A percentile compares a stretch with the other conserved stretches of the same genome.
Conservation (phyloP, 108 stramenopile species). For the Cyclostephanos invisitatus region DNA sequence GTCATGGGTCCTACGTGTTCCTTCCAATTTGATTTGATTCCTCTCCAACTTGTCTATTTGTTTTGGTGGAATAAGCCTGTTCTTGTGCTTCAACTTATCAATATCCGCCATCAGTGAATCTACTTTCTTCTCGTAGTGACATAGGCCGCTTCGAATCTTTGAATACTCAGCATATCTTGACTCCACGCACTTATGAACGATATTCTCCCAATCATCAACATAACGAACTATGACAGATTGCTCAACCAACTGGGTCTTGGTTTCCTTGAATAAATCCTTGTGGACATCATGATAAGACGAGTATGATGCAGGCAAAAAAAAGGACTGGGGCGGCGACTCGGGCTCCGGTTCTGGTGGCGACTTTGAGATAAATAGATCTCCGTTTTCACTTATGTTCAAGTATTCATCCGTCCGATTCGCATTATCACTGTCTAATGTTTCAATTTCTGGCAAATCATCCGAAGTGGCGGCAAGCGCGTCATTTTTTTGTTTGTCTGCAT, state of each 20-base stretch:
- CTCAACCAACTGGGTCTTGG: conserved; percentile 19
- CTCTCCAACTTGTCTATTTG: conserved; percentile 46
- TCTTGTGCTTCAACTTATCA: conserved; percentile 24
- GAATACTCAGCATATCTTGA: conserved; percentile 27
- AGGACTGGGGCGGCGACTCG: background rate
- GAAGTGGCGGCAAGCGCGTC: background rate
- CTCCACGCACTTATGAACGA: conserved; percentile 31
- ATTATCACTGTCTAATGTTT: background rate
- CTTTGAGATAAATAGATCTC: conserved; percentile 3
- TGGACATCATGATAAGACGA: conserved; percentile 43
- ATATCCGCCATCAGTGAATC: conserved; percentile 27
- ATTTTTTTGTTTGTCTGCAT: background rate
- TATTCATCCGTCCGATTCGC: conserved; percentile 5
- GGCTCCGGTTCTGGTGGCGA: background rate
- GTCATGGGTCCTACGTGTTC: conserved; percentile 42
- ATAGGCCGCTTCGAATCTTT: conserved; percentile 34
- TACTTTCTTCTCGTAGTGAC: conserved; percentile 47
- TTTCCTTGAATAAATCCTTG: conserved; percentile 31
- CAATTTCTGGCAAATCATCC: conserved; percentile 2
- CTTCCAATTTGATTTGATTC: conserved; percentile 40
- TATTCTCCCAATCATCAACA: conserved; percentile 43
- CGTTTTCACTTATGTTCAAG: conserved; percentile 5
- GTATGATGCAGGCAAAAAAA: background rate
- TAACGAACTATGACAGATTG: conserved; percentile 35
- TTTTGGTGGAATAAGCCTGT: conserved; percentile 36